phyloP scores from a whole-genome alignment of 2,329 filamentous ascomycete species.

The Chalara sp. region DNA sequence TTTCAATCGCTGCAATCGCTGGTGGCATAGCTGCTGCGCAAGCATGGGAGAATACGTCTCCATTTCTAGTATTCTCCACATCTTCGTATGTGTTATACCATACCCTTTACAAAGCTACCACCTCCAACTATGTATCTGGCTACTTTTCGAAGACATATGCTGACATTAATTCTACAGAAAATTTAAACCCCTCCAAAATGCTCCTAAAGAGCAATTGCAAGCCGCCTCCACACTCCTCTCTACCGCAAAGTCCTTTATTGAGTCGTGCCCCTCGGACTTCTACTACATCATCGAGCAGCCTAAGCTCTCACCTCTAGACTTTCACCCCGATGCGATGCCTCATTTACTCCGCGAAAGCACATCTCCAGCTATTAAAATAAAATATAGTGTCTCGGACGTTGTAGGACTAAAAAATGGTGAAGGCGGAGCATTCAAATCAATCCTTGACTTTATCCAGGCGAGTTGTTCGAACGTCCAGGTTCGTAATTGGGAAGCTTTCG shows the following conservation, averaged over 20 bases:
- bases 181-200: conserved; percentile 10
- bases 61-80: conserved; percentile 83
- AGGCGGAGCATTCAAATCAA: no score
- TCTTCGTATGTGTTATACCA: conserved; percentile 12
- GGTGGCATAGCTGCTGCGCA: conserved; percentile 51
- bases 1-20: conserved; percentile 43
- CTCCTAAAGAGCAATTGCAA: conserved; percentile 16
- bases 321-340: conserved; percentile 44
- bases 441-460: no score
- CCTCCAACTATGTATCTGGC: background rate
- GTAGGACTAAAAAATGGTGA: conserved; percentile 35
- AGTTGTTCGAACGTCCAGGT: no score
- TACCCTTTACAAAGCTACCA: background rate
- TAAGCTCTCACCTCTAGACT: conserved; percentile 64
- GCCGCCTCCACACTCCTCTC: conserved; percentile 14
- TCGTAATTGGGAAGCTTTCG: no score
- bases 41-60: conserved; percentile 81
- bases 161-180: conserved; percentile 10
- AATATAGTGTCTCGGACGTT: conserved; percentile 46
- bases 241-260: conserved; percentile 39
- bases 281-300: conserved; percentile 78
- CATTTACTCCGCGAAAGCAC: conserved; percentile 34
- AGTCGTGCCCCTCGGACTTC: conserved; percentile 62
- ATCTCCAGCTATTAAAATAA: conserved; percentile 12
- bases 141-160: background rate